These are phyloP conservation scores for Tuber umbilicatum DNA, from an alignment of 495 filamentous ascomycete species.

Conservation along the genomic window DNA sequence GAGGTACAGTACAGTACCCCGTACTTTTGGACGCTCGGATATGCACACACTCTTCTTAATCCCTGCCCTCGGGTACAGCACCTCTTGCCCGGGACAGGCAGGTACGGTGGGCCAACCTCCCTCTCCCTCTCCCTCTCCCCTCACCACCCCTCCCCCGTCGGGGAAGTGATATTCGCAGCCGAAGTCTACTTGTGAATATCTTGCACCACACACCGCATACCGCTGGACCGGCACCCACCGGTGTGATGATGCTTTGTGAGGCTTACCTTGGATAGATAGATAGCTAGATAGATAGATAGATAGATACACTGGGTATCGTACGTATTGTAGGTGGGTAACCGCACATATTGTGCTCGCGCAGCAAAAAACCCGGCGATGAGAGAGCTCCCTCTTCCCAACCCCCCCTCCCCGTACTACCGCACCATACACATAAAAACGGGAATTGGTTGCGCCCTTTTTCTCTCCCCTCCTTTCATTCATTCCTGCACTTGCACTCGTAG, in stretches of 20 bases:
- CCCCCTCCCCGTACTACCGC: neutral
- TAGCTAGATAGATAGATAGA: neutral
- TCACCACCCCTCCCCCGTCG: neutral
- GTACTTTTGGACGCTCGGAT: too few relatives aligned
- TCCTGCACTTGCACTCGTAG: neutral
- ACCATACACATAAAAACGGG: neutral
- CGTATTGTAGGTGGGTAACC: neutral
- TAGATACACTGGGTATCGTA: neutral
- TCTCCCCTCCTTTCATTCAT: neutral
- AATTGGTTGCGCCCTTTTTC: neutral
- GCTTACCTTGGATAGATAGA: neutral
- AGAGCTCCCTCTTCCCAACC: neutral
- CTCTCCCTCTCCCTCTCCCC: too few relatives aligned
- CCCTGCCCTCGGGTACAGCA: too few relatives aligned
- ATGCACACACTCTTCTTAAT: too few relatives aligned
- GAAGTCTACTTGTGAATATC: neutral
- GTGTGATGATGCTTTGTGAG: neutral
- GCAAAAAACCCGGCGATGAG: neutral
- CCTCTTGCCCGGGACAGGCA: too few relatives aligned
- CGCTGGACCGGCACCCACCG: neutral
- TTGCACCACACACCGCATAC: neutral
- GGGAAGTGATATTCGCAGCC: neutral
- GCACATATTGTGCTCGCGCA: too few relatives aligned
- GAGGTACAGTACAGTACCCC: too few relatives aligned
- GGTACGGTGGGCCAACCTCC: too few relatives aligned